Percentiles rank a stretch among this genome's conserved stretches.
Conservation (phyloP, 495 filamentous ascomycete genomes). For the Terfezia claveryi region DNA sequence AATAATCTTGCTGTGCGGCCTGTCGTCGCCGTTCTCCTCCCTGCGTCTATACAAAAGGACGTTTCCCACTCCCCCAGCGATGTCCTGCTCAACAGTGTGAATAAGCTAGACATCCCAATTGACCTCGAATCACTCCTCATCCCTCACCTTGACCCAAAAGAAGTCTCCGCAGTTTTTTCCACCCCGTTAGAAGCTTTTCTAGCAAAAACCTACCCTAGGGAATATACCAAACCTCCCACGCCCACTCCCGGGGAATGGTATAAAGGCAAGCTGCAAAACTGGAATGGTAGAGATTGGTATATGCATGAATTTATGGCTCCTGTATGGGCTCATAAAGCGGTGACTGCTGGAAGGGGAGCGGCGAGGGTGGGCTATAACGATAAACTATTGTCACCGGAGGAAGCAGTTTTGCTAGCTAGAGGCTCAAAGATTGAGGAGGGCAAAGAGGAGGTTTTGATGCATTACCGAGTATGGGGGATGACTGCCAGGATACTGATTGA, state of each 20-base stretch:
- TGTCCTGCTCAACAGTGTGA: background rate
- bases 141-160: slow-evolving; percentile 55
- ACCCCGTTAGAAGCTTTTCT: slow-evolving; percentile 62
- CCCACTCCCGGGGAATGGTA: slow-evolving; percentile 34
- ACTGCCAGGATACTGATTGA: slow-evolving; percentile 76
- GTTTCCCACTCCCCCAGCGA: slow-evolving; percentile 5
- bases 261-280: slow-evolving; percentile 41
- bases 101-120: slow-evolving; percentile 16
- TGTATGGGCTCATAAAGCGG: slow-evolving; percentile 26
- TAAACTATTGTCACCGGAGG: background rate
- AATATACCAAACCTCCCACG: background rate
- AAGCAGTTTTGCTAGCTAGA: background rate
- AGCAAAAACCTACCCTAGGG: slow-evolving; percentile 25
- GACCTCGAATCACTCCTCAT: slow-evolving; percentile 50
- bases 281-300: slow-evolving; percentile 39
- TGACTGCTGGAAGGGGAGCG: slow-evolving; percentile 34
- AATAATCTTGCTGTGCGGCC: slow-evolving; percentile 67
- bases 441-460: slow-evolving; percentile 24
- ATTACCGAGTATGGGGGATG: slow-evolving; percentile 78
- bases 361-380: slow-evolving; percentile 8
- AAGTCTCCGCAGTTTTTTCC: slow-evolving; percentile 81
- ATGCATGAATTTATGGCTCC: slow-evolving; percentile 86
- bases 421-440: slow-evolving; percentile 21
- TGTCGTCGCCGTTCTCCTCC: slow-evolving; percentile 62
- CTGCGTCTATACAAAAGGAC: slow-evolving; percentile 25